Evolutionary conservation across 768 basidiomycete genomes (phyloP).

Genomic region (Mycena indigotica): DNA sequence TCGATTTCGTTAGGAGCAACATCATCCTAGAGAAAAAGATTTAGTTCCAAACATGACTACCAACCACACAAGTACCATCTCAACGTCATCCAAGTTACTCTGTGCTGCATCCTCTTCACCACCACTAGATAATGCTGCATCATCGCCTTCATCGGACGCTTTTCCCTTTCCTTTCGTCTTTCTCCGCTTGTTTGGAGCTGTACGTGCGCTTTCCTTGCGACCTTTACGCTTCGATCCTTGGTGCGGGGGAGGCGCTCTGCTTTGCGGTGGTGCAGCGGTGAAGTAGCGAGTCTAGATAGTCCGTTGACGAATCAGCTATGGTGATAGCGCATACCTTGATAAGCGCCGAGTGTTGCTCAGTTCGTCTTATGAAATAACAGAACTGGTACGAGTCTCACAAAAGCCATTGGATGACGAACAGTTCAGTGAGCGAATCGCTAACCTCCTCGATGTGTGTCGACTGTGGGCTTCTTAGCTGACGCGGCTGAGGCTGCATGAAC

Average conservation of each 20-base stretch:
- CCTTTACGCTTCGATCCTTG: constrained; percentile 22
- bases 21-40: not conserved
- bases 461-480: constrained; percentile 63
- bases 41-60: not conserved
- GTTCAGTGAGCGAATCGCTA: constrained; percentile 21
- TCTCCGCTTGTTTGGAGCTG: constrained; percentile 32
- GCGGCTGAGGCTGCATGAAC: constrained; percentile 43
- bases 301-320: not conserved
- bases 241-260: constrained; percentile 7
- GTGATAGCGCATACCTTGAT: constrained; percentile 61
- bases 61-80: no score
- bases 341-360: constrained; percentile 78
- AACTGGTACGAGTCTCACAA: constrained; percentile 81
- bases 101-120: constrained; percentile 28
- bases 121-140: constrained; percentile 18
- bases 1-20: constrained; percentile 7
- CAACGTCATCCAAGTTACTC: constrained; percentile 12
- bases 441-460: constrained; percentile 89
- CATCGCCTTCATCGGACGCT: constrained; percentile 26
- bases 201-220: constrained; percentile 24
- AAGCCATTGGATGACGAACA: constrained; percentile 6
- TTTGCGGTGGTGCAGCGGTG: constrained; percentile 30
- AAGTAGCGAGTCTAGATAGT: constrained; percentile 42
- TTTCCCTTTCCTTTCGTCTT: constrained; percentile 44
- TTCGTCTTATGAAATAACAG: constrained; percentile 85